A percentile compares a stretch with the other conserved stretches of the same genome.
These are phyloP conservation scores for Beauveria australis DNA, from an alignment of 2,329 filamentous ascomycete genomes.

Conservation along the genomic window DNA sequence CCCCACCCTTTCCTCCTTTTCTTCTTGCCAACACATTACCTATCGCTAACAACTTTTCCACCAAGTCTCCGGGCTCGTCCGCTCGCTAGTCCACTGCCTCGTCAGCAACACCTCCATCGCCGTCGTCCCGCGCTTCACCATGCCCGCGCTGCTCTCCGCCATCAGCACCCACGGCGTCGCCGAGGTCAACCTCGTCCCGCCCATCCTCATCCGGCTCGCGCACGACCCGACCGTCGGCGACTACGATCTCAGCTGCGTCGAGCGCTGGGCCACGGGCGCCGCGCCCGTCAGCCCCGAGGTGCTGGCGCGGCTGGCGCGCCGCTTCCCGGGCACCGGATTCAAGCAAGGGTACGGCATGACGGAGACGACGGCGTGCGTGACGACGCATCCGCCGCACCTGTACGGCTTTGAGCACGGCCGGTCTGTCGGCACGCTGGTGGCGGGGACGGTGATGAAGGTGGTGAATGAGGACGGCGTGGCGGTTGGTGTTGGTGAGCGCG, in stretches of 20 bases:
- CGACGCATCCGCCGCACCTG: slow-evolving; percentile 61
- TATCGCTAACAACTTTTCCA: not conserved
- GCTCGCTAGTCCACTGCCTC: slow-evolving; percentile 7
- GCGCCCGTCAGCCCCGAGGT: slow-evolving; percentile 14
- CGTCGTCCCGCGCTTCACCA: slow-evolving; percentile 18
- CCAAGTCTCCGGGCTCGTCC: slow-evolving; percentile 1
- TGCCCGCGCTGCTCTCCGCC: slow-evolving; percentile 15
- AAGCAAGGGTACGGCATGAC: slow-evolving; percentile 72
- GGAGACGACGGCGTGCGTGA: slow-evolving; percentile 70
- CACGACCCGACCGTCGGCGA: slow-evolving; percentile 15
- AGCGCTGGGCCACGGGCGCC: slow-evolving; percentile 13
- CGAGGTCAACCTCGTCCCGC: slow-evolving; percentile 19
- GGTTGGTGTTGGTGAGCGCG: slow-evolving; percentile 53
- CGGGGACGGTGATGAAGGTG: slow-evolving; percentile 61
- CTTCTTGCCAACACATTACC: too few relatives aligned
- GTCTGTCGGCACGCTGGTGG: slow-evolving; percentile 13
- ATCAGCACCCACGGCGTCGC: slow-evolving; percentile 16
- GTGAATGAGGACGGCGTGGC: slow-evolving; percentile 55
- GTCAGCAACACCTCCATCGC: slow-evolving; percentile 16
- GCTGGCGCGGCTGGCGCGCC: slow-evolving; percentile 6
- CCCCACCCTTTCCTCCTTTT: not conserved
- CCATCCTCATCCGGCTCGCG: slow-evolving; percentile 17
- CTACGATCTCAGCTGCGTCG: slow-evolving; percentile 13
- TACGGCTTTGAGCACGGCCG: slow-evolving; percentile 31
- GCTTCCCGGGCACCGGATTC: slow-evolving; percentile 13